Conservation (phyloP, 495 filamentous ascomycete species). For the Penicillium antarcticum region DNA sequence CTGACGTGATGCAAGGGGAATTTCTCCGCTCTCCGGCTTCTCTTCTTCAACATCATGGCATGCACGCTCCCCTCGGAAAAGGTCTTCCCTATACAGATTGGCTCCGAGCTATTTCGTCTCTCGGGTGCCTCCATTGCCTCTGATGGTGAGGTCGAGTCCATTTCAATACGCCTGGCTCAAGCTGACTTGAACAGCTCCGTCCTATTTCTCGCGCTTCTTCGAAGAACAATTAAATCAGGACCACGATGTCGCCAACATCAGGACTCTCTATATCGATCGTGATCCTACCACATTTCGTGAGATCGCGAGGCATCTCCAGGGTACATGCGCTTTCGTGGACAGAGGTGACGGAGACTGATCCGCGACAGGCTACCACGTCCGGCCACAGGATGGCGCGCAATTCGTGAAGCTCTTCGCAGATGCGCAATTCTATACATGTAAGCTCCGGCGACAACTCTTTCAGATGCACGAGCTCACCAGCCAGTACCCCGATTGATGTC, state of each 20-base stretch:
- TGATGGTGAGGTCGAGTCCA: slow-evolving; percentile 69
- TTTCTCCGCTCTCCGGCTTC: background rate
- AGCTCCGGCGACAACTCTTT: slow-evolving; percentile 14
- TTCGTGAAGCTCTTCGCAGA: slow-evolving; percentile 93
- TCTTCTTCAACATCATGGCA: background rate
- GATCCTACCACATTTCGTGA: slow-evolving; percentile 88
- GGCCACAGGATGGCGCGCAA: slow-evolving; percentile 76
- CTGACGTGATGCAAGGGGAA: too few relatives aligned
- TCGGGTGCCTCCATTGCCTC: slow-evolving; percentile 94
- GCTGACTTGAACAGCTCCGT: slow-evolving; percentile 66
- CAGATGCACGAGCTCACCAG: slow-evolving; percentile 8
- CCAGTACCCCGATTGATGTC: slow-evolving; percentile 83
- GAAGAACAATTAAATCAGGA: slow-evolving; percentile 70
- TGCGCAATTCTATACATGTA: slow-evolving; percentile 90
- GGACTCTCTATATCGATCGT: slow-evolving; percentile 91
- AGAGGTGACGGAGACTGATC: slow-evolving; percentile 5
- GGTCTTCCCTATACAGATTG: slow-evolving; percentile 93
- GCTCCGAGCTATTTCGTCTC: slow-evolving; percentile 83
- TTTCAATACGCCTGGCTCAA: background rate
- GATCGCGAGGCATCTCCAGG: slow-evolving; percentile 89
- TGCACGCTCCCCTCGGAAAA: slow-evolving; percentile 53
- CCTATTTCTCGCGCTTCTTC: slow-evolving; percentile 96
- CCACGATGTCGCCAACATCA: slow-evolving; percentile 46
- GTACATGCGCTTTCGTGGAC: slow-evolving; percentile 25
- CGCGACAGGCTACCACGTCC: slow-evolving; percentile 70